Evolutionary conservation across 345 rosid genomes (phyloP), one percentile per base, ranked within the genome.

Genomic region (Mercurialis annua): DNA sequence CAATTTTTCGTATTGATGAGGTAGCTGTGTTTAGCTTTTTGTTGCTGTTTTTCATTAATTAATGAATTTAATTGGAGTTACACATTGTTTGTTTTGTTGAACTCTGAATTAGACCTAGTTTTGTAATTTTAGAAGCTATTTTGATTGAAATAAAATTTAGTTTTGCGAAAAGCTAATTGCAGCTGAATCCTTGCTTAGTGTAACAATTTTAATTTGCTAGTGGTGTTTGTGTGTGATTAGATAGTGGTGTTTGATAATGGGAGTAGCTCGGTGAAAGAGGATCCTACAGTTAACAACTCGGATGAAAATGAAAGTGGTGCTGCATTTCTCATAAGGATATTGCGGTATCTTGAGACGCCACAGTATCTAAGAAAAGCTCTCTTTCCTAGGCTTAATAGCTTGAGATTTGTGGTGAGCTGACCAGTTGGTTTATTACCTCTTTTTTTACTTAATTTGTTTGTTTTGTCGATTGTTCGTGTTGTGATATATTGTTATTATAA

Each of bases 1-100:
- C 98, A 0, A 94, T 94, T 48, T 94, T 94, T 38, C 81, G 90
- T 76, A 82, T 94, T 36, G 96, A 87, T 31, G 99, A 94, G 96
- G 96, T 65, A 24, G 46, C 62, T 68, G 16, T 21, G 40, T 17
- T 54, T 58, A 29, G 16, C 59, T 66, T 9, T 53, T 26, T 27
- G 27, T 53, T 53, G 58, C n/a, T 53, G 2, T 53, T 26, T 11
- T 14, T 3, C n/a, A 15, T 21, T 47, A 5, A 21, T 23, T 2
- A 6, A 52, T 21, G 26, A 3, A 1, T 24, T 9, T 53, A 40
- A 40, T 8, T 40, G 44, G 11, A 9, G 11, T 40, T 40, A 14
- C 44, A 40, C 44, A 10, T 9, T 40, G 44, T 40, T 40, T 8
- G 44, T n/a, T n/a, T n/a, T n/a, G n/a, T n/a, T n/a, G n/a, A n/a